Base-by-base conservation (phyloP, 1,284 basidiomycete species). In the Ustilago tritici region DNA sequence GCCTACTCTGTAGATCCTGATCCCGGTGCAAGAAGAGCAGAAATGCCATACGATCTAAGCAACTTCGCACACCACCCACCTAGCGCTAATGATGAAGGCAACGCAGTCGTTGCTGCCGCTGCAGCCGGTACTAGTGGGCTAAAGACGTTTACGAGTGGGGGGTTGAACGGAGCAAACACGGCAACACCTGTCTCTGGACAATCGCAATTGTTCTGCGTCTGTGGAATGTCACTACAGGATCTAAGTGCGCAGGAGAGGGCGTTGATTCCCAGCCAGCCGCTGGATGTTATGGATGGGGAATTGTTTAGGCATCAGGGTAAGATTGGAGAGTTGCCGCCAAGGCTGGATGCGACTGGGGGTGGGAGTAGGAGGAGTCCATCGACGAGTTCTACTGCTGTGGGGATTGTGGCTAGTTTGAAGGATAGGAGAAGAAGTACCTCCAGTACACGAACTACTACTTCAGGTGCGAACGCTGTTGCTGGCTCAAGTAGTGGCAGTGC, bases 171-270 rank as follows among this genome's bases (percentile, higher is more conserved):
- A 12, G 52, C 70, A 9, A 75, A 76, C 38, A 81, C 79, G 9
- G 69, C 80, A 2, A 75, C 68, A 7, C 65, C 70, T n/a, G 74
- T 79, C n/a, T 53, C 47, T 19, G 84, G 82, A 5, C 65, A 76
- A 34, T 65, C 57, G 8, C 84, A 86, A 60, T 73, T 84, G 32
- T 80, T 81, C 65, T 86, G 84, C 56, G 84, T 86, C n/a, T 86
- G 84, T 65, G 84, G 84, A 17, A 81, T 82, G 78, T 81, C 77
- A 34, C 52, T 85, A 11, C 80, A 81, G 28, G 84, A 86, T 53
- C 70, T 86, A 2, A 55, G 52, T 28, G 79, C 74, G 11, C 76
- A 82, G 28, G 84, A 86, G 50, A 70, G 78, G 12, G 79, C 77
- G 4, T 54, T 86, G 65, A 82, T 85, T 31, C 84, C 84, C 19